Conservation (phyloP, 1,139 yeast genomes). For the Yamadazyma taylorii region DNA sequence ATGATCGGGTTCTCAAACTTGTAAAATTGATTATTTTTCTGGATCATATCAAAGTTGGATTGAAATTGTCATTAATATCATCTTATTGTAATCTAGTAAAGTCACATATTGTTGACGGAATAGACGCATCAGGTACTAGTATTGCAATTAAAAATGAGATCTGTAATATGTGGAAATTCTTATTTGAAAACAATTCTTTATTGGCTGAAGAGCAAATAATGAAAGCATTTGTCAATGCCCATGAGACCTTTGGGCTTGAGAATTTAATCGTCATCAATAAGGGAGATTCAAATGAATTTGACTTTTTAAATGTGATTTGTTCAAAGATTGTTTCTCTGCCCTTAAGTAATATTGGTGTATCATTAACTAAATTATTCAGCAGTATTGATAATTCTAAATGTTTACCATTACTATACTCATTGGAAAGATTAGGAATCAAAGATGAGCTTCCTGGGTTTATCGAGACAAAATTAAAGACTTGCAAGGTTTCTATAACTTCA, state of each 20-base stretch:
- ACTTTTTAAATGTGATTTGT: background rate
- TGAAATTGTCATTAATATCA: slow-evolving; percentile 20
- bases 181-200: slow-evolving; percentile 20
- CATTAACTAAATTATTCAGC: slow-evolving; percentile 1
- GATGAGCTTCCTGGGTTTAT: slow-evolving; percentile 1
- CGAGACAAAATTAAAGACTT: slow-evolving; percentile 7
- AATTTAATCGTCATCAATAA: background rate
- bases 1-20: slow-evolving; percentile 32
- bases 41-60: slow-evolving; percentile 23
- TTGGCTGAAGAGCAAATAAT: slow-evolving; percentile 19
- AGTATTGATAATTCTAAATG: slow-evolving; percentile 3
- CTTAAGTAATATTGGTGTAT: background rate
- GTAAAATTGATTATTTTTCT: slow-evolving; percentile 26
- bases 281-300: background rate
- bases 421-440: background rate
- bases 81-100: slow-evolving; percentile 7
- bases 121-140: slow-evolving; percentile 26
- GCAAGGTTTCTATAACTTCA: slow-evolving; percentile 12
- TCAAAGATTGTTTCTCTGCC: slow-evolving; percentile 1
- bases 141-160: slow-evolving; percentile 33
- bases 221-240: slow-evolving; percentile 23
- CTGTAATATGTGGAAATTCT: slow-evolving; percentile 24
- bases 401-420: slow-evolving; percentile 5
- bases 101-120: slow-evolving; percentile 1
- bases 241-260: slow-evolving; percentile 32